These are phyloP conservation scores for Suaeda aralocaspica DNA, from an alignment of 148 eudicot genomes.

Conservation along the genomic window DNA sequence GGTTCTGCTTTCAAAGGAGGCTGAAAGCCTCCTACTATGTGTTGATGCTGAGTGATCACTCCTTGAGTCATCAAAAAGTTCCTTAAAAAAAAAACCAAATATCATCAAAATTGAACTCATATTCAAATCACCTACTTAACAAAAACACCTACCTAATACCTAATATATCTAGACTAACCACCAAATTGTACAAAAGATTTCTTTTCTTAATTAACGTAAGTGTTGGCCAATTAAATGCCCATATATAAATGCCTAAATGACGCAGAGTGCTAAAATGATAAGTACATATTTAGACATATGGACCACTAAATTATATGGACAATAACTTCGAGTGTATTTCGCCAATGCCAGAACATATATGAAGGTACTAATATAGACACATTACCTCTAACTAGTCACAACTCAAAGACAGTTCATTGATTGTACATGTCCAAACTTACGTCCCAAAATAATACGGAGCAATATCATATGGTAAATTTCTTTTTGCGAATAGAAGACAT, in stretches of 20 bases:
- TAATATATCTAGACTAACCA: background rate
- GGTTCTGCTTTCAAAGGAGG: constrained; percentile 50
- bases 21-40: constrained; percentile 63
- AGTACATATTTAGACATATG: constrained; percentile 1
- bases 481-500: too few relatives aligned
- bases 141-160: background rate
- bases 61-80: constrained; percentile 48
- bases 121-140: background rate
- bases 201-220: background rate
- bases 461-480: too few relatives aligned
- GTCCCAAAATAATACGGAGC: too few relatives aligned
- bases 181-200: background rate
- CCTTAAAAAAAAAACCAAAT: constrained; percentile 32
- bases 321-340: constrained; percentile 8
- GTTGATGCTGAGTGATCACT: constrained; percentile 39
- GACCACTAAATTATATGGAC: constrained; percentile 16
- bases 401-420: background rate
- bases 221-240: background rate
- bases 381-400: background rate
- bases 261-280: constrained; percentile 6
- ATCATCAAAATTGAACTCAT: background rate
- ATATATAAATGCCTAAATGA: constrained; percentile 8
- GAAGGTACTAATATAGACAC: background rate
- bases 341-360: background rate
- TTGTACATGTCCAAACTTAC: too few relatives aligned